phyloP scores from a whole-genome alignment of 1,284 basidiomycete species.

The Gomphus sp. region DNA sequence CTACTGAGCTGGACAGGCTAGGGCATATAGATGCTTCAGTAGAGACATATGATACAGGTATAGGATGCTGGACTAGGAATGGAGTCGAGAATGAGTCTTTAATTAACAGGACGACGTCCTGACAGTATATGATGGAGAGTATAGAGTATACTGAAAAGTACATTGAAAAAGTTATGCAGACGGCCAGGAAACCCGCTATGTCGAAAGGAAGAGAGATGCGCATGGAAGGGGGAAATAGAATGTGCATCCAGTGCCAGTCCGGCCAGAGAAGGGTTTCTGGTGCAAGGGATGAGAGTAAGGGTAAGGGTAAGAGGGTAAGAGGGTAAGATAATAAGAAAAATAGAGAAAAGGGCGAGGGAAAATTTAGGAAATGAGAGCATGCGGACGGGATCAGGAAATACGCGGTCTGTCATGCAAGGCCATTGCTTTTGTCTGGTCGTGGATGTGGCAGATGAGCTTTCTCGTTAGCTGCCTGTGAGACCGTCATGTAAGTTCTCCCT shows the following conservation, averaged over 20 bases:
- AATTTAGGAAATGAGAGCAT: no score
- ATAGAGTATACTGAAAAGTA: background rate
- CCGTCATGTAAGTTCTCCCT: slow-evolving; percentile 77
- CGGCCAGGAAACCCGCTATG: slow-evolving; percentile 9
- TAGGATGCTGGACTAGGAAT: slow-evolving; percentile 8
- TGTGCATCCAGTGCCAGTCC: slow-evolving; percentile 8
- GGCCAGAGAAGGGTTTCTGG: background rate
- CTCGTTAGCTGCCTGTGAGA: slow-evolving; percentile 67
- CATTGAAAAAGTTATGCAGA: background rate
- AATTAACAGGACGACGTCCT: slow-evolving; percentile 6
- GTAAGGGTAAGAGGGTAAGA: no score
- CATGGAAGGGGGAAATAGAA: slow-evolving; percentile 14
- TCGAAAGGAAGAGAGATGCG: slow-evolving; percentile 19
- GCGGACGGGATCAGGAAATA: no score
- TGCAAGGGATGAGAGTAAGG: background rate
- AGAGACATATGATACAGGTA: slow-evolving; percentile 10
- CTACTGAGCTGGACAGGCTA: background rate
- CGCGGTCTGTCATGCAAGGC: background rate
- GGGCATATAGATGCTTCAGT: background rate
- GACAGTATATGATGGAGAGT: background rate
- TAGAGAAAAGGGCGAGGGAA: background rate
- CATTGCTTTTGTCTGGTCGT: slow-evolving; percentile 1
- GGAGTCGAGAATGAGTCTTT: background rate
- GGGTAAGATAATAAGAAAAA: slow-evolving; percentile 11
- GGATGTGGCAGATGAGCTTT: slow-evolving; percentile 28